phyloP scores from a whole-genome alignment of 2,329 filamentous ascomycete species.

The Penicillium oxalicum region DNA sequence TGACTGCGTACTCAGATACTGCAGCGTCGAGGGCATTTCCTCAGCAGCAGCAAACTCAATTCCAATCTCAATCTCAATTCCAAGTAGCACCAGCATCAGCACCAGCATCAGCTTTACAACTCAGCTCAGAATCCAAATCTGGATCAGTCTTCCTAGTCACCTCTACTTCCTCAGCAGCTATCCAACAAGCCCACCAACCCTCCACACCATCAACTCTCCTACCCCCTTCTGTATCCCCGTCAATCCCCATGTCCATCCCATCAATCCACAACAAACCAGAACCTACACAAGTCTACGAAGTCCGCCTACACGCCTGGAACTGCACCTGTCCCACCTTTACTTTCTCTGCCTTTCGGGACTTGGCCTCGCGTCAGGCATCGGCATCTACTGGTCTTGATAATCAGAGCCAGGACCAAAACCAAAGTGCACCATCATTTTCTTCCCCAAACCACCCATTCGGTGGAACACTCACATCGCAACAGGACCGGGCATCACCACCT shows the following conservation, averaged over 20 bases:
- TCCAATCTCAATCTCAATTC: no score
- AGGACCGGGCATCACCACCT: constrained; percentile 18
- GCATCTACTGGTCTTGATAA: background rate
- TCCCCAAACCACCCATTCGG: constrained; percentile 31
- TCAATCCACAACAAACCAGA: constrained; percentile 22
- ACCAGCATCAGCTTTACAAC: background rate
- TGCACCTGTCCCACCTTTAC: constrained; percentile 85
- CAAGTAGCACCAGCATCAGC: background rate
- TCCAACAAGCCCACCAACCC: background rate
- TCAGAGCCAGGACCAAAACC: constrained; percentile 7
- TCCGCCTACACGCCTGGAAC: constrained; percentile 72
- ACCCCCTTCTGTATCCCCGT: constrained; percentile 4
- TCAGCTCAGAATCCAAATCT: constrained; percentile 3
- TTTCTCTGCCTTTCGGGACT: constrained; percentile 58
- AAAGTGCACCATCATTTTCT: background rate
- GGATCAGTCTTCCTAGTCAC: background rate
- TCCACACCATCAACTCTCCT: constrained; percentile 7
- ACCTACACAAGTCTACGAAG: constrained; percentile 54
- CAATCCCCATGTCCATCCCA: constrained; percentile 21
- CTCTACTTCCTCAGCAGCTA: background rate
- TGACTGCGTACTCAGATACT: no score
- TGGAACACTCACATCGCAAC: constrained; percentile 26
- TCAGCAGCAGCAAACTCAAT: no score
- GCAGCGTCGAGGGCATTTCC: no score
- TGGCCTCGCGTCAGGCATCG: constrained; percentile 24